Evolutionary conservation across 768 basidiomycete species (phyloP).

Genomic region (Tulasnella sp.): DNA sequence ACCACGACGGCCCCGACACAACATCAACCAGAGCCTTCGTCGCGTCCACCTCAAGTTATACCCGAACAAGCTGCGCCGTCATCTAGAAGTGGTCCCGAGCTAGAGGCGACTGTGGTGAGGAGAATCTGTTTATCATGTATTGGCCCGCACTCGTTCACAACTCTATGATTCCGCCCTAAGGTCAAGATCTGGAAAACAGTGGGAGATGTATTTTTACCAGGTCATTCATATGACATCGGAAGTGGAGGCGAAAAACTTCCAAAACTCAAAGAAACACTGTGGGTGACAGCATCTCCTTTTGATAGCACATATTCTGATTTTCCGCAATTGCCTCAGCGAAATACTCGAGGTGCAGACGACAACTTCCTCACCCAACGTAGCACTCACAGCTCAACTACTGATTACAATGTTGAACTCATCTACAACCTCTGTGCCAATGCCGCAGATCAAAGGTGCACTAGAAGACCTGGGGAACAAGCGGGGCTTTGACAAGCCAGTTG

Average conservation of each 20-base stretch:
- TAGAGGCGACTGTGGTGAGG: neutral
- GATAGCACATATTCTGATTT: neutral
- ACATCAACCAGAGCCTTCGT: neutral
- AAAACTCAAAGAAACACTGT: slow-evolving; percentile 10
- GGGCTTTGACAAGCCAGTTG: slow-evolving; percentile 1
- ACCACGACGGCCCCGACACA: too few species aligned
- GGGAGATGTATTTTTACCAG: slow-evolving; percentile 13
- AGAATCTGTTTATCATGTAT: too few species aligned
- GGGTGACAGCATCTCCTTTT: neutral
- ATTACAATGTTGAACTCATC: slow-evolving; percentile 7
- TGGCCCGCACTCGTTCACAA: too few species aligned
- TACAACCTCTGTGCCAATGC: neutral
- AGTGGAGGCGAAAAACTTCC: neutral
- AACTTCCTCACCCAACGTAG: slow-evolving; percentile 2
- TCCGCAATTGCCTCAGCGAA: neutral
- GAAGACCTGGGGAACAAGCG: slow-evolving; percentile 7
- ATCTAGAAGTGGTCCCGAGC: too few species aligned
- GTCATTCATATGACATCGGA: slow-evolving; percentile 3
- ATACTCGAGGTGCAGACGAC: slow-evolving; percentile 7
- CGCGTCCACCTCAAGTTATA: neutral
- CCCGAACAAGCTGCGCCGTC: too few species aligned
- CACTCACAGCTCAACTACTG: slow-evolving; percentile 11
- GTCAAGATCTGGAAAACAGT: slow-evolving; percentile 6
- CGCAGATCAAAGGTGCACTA: slow-evolving; percentile 5
- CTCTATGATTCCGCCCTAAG: too few species aligned